These are phyloP conservation scores for Gynandropsis gynandra DNA, from an alignment of 345 rosid genomes.

Conservation along the genomic window DNA sequence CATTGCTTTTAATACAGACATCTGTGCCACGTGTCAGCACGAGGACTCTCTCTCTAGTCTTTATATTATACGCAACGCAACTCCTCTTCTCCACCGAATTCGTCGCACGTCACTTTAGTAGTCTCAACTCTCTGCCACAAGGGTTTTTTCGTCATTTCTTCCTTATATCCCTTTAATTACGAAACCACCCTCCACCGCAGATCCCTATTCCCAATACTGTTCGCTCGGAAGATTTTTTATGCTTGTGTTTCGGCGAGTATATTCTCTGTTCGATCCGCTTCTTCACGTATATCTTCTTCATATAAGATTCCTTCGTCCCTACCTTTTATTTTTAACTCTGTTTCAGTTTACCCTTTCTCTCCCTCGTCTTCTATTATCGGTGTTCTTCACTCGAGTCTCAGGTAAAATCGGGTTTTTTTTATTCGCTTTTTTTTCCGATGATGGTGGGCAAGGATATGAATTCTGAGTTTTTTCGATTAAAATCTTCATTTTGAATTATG, in stretches of 20 bases:
- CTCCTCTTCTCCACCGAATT: too few species aligned
- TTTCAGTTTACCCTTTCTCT: slow-evolving; percentile 16
- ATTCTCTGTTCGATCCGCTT: slow-evolving; percentile 32
- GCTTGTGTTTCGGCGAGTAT: slow-evolving; percentile 25
- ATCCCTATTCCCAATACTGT: slow-evolving; percentile 11
- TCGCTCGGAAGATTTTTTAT: slow-evolving; percentile 11
- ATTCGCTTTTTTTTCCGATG: background rate
- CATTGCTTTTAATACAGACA: too few species aligned
- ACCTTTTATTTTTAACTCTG: slow-evolving; percentile 11
- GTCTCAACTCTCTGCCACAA: slow-evolving; percentile 19
- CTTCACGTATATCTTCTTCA: slow-evolving; percentile 17
- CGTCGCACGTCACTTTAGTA: too few species aligned
- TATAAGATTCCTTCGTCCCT: slow-evolving; percentile 24
- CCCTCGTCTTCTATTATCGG: slow-evolving; percentile 9
- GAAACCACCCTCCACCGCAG: slow-evolving; percentile 8
- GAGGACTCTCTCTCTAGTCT: slow-evolving; percentile 1
- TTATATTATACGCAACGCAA: too few species aligned
- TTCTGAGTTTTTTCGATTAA: background rate
- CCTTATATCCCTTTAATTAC: background rate
- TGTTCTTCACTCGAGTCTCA: slow-evolving; percentile 17
- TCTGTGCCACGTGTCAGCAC: slow-evolving; percentile 13
- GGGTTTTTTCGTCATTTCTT: slow-evolving; percentile 13
- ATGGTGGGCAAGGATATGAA: background rate
- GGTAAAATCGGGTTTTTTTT: slow-evolving; percentile 18
- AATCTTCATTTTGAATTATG: slow-evolving; percentile 18